phyloP scores from a whole-genome alignment of 805 yeast species.

The Cyberlindnera galapagoensis region DNA sequence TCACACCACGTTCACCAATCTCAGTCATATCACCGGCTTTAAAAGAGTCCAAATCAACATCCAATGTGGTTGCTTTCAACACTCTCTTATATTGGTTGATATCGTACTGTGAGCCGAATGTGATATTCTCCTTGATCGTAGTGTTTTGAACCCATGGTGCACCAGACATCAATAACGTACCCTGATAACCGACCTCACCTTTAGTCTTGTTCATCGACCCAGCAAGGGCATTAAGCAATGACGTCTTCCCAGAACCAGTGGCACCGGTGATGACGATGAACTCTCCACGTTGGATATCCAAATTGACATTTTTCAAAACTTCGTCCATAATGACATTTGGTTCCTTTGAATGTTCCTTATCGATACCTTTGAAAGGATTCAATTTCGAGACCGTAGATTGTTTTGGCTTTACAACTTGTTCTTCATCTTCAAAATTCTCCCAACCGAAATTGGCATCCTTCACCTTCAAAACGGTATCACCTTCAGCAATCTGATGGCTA shows the following conservation, averaged over 20 bases:
- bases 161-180: constrained; percentile 38
- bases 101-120: constrained; percentile 79
- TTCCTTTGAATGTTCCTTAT: neutral
- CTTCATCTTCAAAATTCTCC: constrained; percentile 43
- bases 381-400: too few relatives aligned
- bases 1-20: constrained; percentile 94
- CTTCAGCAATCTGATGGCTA: constrained; percentile 14
- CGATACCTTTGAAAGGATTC: neutral
- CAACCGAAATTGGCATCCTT: constrained; percentile 56
- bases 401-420: neutral
- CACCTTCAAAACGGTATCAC: too few relatives aligned
- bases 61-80: constrained; percentile 75
- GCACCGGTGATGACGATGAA: constrained; percentile 7
- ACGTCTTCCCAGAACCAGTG: constrained; percentile 61
- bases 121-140: constrained; percentile 75
- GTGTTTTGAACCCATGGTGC: constrained; percentile 93
- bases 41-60: constrained; percentile 62
- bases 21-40: constrained; percentile 84
- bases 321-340: too few relatives aligned
- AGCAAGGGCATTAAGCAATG: constrained; percentile 3
- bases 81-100: constrained; percentile 69
- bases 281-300: constrained; percentile 2
- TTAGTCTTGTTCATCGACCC: constrained; percentile 39
- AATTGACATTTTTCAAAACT: too few relatives aligned
- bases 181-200: constrained; percentile 45